A percentile compares a stretch with the other conserved stretches of the same genome.
These are phyloP conservation scores for Picea sitchensis DNA, from an alignment of 75 land plant species.

Conservation along the genomic window DNA sequence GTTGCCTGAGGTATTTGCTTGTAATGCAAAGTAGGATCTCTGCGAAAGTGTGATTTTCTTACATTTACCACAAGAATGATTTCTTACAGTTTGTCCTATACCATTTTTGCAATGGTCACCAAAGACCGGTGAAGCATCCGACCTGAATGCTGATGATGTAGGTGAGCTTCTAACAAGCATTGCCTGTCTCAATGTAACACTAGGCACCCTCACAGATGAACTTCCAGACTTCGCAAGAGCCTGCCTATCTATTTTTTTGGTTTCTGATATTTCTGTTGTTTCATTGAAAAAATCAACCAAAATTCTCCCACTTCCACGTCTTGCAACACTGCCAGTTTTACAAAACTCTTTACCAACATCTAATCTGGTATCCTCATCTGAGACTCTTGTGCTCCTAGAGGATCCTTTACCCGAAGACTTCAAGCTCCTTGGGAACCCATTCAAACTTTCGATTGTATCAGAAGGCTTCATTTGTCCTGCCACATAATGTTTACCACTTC, in stretches of 20 bases:
- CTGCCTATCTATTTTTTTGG: constrained; percentile 4
- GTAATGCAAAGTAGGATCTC: too few species aligned
- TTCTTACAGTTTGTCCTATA: too few species aligned
- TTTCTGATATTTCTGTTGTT: constrained; percentile 1
- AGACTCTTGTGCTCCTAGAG: constrained; percentile 4
- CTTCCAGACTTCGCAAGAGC: not conserved
- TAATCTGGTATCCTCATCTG: not conserved
- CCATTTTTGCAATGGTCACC: too few species aligned
- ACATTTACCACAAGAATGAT: too few species aligned
- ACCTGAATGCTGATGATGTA: too few species aligned
- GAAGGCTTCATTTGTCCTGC: not conserved
- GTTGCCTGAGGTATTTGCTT: too few species aligned
- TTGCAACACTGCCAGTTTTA: not conserved
- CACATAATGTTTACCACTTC: not conserved
- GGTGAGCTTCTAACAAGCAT: too few species aligned
- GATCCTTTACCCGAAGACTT: not conserved
- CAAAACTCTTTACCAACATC: not conserved
- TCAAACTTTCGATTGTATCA: not conserved
- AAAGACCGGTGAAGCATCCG: too few species aligned
- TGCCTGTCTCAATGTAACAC: too few species aligned
- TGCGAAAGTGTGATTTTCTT: too few species aligned
- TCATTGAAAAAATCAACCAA: constrained; percentile 4
- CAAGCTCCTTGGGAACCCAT: not conserved
- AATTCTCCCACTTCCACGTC: not conserved
- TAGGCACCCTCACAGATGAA: not conserved